Conservation (phyloP, 257 asterid species). For the Scutellaria galericulata region DNA sequence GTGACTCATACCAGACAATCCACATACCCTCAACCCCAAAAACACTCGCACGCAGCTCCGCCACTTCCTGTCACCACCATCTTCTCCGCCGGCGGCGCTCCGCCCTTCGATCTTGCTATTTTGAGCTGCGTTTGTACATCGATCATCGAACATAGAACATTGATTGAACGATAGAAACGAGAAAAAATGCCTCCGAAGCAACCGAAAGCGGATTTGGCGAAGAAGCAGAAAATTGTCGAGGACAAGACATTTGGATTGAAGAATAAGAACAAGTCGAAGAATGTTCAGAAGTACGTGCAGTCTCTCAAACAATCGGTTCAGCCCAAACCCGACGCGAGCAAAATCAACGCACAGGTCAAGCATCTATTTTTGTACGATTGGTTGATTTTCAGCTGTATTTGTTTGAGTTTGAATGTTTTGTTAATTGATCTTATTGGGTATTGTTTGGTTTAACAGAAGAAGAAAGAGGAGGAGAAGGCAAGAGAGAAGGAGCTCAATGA, state of each 20-base stretch:
- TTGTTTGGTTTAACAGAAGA: slow-evolving; percentile 66
- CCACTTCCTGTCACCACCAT: slow-evolving; percentile 27
- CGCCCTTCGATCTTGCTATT: background rate
- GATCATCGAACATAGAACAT: slow-evolving; percentile 8
- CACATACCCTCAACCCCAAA: slow-evolving; percentile 31
- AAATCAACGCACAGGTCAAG: slow-evolving; percentile 71
- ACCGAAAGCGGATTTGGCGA: slow-evolving; percentile 81
- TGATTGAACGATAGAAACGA: background rate
- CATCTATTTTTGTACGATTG: slow-evolving; percentile 6
- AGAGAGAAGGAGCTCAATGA: slow-evolving; percentile 91
- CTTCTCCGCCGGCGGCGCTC: slow-evolving; percentile 34
- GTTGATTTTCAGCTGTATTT: background rate
- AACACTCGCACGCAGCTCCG: slow-evolving; percentile 28
- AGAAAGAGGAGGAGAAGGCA: slow-evolving; percentile 95
- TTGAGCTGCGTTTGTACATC: background rate
- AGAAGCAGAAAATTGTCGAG: slow-evolving; percentile 90
- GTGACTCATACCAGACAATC: background rate
- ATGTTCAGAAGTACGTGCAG: slow-evolving; percentile 95
- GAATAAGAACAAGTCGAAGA: slow-evolving; percentile 92
- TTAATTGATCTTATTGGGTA: slow-evolving; percentile 9
- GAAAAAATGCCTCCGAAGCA: slow-evolving; percentile 84
- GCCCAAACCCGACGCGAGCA: slow-evolving; percentile 72
- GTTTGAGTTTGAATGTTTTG: background rate
- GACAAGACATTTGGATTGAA: slow-evolving; percentile 99
- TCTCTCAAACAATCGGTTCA: slow-evolving; percentile 74